Conservation (phyloP, 371 early-diverging fungal genomes). For the Mycotypha africana region DNA sequence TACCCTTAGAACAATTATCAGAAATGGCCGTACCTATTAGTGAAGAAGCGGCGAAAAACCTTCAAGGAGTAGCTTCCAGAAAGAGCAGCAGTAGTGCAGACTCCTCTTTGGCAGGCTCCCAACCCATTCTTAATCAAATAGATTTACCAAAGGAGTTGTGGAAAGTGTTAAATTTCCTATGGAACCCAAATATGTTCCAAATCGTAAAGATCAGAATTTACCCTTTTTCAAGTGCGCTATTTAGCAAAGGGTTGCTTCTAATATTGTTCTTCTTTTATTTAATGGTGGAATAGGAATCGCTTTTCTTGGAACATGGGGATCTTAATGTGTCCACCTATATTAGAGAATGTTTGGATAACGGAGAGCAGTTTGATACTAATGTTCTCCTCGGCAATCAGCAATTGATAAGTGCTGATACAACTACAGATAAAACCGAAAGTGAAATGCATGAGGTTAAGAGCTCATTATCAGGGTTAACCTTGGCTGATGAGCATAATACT, state of each 20-base stretch:
- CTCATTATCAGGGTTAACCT: constrained; percentile 1
- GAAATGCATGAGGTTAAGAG: background rate
- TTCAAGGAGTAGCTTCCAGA: background rate
- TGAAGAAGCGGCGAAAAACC: background rate
- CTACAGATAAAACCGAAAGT: no score
- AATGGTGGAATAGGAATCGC: constrained; percentile 37
- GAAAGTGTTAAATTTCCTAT: constrained; percentile 77
- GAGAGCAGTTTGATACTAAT: constrained; percentile 62
- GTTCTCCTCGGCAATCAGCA: constrained; percentile 28
- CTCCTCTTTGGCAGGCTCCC: background rate
- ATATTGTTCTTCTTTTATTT: background rate
- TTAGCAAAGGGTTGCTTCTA: no score
- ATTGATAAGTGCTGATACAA: no score
- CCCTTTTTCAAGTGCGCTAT: no score
- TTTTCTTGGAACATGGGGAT: constrained; percentile 72
- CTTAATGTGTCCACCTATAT: constrained; percentile 59
- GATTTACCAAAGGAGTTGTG: constrained; percentile 78
- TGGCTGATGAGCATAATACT: no score
- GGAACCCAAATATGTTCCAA: constrained; percentile 34
- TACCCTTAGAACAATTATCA: constrained; percentile 56
- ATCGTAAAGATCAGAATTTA: constrained; percentile 16
- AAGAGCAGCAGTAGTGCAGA: background rate
- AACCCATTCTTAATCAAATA: constrained; percentile 28
- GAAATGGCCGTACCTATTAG: background rate
- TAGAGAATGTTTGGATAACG: constrained; percentile 79